Evolutionary conservation across 2,329 filamentous ascomycete genomes (phyloP).

Genomic region (Arthrobotrys iridis): DNA sequence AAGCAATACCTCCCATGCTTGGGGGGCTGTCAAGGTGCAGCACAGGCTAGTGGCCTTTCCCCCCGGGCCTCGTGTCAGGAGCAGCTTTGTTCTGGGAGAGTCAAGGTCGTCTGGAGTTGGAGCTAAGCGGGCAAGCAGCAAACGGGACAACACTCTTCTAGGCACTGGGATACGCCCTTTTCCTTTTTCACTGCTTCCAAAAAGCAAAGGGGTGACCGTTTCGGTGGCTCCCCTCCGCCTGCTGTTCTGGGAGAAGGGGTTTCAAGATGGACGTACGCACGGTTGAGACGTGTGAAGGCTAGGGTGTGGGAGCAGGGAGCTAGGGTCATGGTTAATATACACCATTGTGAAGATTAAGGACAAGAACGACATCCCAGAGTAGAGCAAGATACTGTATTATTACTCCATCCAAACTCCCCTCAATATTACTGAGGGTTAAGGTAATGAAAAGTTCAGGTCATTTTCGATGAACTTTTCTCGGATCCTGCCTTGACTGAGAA

Average conservation of each 20-base stretch:
- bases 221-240: constrained; percentile 46
- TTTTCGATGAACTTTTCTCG: constrained; percentile 10
- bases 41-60: constrained; percentile 22
- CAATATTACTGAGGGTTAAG: constrained; percentile 26
- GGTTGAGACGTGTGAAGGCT: constrained; percentile 53
- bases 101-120: constrained; percentile 46
- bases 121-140: constrained; percentile 32
- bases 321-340: constrained; percentile 32
- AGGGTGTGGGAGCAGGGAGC: constrained; percentile 47
- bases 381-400: constrained; percentile 1
- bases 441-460: constrained; percentile 7
- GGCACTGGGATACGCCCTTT: constrained; percentile 21
- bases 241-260: constrained; percentile 53
- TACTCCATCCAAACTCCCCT: constrained; percentile 12
- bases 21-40: constrained; percentile 46
- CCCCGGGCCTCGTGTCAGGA: constrained; percentile 52
- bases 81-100: constrained; percentile 46
- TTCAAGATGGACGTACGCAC: constrained; percentile 51
- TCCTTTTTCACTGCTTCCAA: constrained; percentile 12
- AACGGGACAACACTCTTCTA: constrained; percentile 3
- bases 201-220: constrained; percentile 39
- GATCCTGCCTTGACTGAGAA: constrained; percentile 1
- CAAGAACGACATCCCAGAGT: constrained; percentile 15
- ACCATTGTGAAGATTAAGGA: constrained; percentile 4
- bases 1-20: constrained; percentile 31